Evolutionary conservation across 805 yeast genomes (phyloP).

Genomic region (Candida manassasensis): DNA sequence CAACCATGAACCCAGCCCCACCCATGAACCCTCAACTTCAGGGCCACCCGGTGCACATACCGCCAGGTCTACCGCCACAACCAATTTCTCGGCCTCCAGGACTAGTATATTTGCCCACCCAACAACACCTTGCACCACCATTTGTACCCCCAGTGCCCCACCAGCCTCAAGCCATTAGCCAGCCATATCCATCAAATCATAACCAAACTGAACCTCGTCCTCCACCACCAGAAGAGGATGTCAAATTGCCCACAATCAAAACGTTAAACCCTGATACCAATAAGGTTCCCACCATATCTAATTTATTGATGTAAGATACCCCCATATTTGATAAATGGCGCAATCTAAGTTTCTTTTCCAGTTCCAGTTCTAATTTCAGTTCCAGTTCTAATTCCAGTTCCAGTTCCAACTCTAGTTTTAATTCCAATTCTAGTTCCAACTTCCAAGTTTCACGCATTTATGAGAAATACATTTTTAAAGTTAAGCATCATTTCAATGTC

Average conservation of each 20-base stretch:
- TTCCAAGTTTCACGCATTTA: too few species aligned
- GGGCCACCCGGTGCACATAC: background rate
- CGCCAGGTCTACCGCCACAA: background rate
- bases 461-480: too few species aligned
- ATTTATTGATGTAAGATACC: slow-evolving; percentile 12
- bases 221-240: slow-evolving; percentile 4
- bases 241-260: slow-evolving; percentile 18
- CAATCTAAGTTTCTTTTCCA: too few species aligned
- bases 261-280: slow-evolving; percentile 10
- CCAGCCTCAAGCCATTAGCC: slow-evolving; percentile 2
- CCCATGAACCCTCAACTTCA: background rate
- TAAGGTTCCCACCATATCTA: slow-evolving; percentile 21
- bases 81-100: background rate
- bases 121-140: slow-evolving; percentile 3
- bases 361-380: too few species aligned
- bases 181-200: slow-evolving; percentile 3
- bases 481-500: too few species aligned
- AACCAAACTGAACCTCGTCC: background rate
- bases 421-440: too few species aligned
- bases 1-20: background rate
- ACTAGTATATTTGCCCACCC: background rate
- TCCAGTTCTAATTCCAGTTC: too few species aligned
- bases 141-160: slow-evolving; percentile 1
- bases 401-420: too few species aligned
- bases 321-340: too few species aligned